These are phyloP conservation scores for Starmera pachycereana DNA, from an alignment of 805 yeast genomes.

Conservation along the genomic window DNA sequence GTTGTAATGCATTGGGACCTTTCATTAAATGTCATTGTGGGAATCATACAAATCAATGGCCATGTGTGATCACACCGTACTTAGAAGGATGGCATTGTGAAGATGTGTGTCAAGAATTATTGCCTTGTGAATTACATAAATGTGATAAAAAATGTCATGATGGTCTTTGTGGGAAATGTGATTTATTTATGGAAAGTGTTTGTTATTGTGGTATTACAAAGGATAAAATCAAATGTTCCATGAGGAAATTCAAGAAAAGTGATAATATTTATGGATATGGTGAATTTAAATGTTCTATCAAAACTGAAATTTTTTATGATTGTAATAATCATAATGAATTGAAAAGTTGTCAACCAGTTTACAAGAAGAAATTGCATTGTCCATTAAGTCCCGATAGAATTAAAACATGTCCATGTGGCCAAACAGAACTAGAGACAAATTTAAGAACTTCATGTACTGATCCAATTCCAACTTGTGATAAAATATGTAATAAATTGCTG, in stretches of 20 bases:
- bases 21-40: slow-evolving; percentile 69
- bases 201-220: slow-evolving; percentile 72
- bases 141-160: slow-evolving; percentile 60
- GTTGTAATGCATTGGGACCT: slow-evolving; percentile 75
- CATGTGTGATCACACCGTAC: slow-evolving; percentile 66
- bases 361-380: slow-evolving; percentile 34
- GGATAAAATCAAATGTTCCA: slow-evolving; percentile 33
- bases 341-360: slow-evolving; percentile 23
- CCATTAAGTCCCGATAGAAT: slow-evolving; percentile 50
- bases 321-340: slow-evolving; percentile 62
- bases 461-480: slow-evolving; percentile 67
- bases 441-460: slow-evolving; percentile 57
- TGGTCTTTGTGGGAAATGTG: slow-evolving; percentile 79
- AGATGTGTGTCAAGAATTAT: slow-evolving; percentile 42
- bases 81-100: slow-evolving; percentile 59
- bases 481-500: slow-evolving; percentile 49
- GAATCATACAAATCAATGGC: slow-evolving; percentile 47
- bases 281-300: slow-evolving; percentile 34
- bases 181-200: slow-evolving; percentile 30
- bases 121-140: slow-evolving; percentile 66
- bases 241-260: slow-evolving; percentile 28
- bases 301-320: slow-evolving; percentile 38
- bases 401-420: slow-evolving; percentile 77
- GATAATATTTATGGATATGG: slow-evolving; percentile 36
- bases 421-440: slow-evolving; percentile 32